Percentiles rank a stretch among this genome's conserved stretches.
These are phyloP conservation scores for Sclerotinia spermophila DNA, from an alignment of 2,329 filamentous ascomycete species.

Conservation along the genomic window DNA sequence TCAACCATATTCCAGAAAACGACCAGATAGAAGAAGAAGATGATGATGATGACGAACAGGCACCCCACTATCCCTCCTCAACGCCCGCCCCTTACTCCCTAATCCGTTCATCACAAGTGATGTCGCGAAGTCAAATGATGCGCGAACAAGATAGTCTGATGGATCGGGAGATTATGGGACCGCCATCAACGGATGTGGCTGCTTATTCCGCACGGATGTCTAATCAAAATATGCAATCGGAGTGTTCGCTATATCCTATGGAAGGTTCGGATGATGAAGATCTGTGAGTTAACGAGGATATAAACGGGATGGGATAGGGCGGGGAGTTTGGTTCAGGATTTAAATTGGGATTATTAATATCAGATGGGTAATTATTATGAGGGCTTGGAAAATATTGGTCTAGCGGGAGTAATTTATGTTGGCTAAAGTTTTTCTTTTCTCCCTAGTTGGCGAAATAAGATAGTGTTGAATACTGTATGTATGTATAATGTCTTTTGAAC, in stretches of 20 bases:
- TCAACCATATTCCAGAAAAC: background rate
- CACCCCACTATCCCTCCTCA: background rate
- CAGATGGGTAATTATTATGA: background rate
- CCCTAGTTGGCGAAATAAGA: too few relatives aligned
- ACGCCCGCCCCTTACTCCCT: conserved; percentile 5
- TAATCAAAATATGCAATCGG: too few relatives aligned
- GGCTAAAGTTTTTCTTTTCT: background rate
- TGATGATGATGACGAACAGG: background rate
- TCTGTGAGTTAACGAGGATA: background rate
- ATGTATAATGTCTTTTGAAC: background rate
- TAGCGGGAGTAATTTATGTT: background rate
- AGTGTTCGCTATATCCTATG: too few relatives aligned
- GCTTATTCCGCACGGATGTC: too few relatives aligned
- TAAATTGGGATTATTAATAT: background rate
- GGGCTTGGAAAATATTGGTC: background rate
- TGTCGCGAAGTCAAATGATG: conserved; percentile 11
- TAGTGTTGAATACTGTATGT: background rate
- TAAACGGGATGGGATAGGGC: background rate
- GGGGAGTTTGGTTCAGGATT: background rate
- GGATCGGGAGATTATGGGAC: conserved; percentile 4
- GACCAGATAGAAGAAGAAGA: background rate
- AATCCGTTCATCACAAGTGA: conserved; percentile 7
- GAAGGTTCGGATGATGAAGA: background rate
- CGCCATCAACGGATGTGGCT: background rate
- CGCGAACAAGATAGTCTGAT: conserved; percentile 17